Evolutionary conservation across 306 rosid species (phyloP).

Genomic region (Malus domestica): DNA sequence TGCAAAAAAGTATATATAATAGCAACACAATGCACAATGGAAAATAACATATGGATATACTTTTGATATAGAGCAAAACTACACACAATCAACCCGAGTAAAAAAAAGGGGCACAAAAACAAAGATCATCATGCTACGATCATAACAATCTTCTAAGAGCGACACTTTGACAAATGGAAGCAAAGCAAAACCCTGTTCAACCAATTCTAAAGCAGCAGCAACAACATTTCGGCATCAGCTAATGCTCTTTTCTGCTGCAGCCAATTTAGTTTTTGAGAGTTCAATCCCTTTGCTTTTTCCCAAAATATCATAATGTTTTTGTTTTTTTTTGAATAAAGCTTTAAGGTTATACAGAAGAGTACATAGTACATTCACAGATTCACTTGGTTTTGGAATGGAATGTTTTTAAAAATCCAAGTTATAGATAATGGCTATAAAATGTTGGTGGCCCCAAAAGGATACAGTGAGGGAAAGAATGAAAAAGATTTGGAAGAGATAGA

Average conservation of each 20-base stretch:
- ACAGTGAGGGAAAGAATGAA: conserved; percentile 11
- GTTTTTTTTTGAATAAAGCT: neutral
- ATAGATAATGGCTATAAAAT: neutral
- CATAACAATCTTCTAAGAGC: neutral
- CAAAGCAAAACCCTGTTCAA: neutral
- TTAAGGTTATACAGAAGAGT: conserved; percentile 3
- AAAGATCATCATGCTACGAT: neutral
- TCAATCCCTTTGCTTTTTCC: neutral
- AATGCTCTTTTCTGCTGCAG: conserved; percentile 1
- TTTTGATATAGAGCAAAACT: neutral
- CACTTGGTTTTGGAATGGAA: neutral
- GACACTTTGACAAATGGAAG: neutral
- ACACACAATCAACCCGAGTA: neutral
- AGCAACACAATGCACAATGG: neutral
- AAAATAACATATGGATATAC: neutral
- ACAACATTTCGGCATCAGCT: neutral
- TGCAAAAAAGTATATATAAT: neutral
- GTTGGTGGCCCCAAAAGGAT: neutral
- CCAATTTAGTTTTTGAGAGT: neutral
- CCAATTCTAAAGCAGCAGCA: neutral
- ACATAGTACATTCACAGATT: conserved; percentile 7
- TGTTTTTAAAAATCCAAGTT: neutral
- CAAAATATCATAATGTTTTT: neutral
- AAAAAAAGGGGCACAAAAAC: neutral
- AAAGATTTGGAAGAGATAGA: conserved; percentile 3